phyloP scores from a whole-genome alignment of 805 yeast species.

The Saturnispora quitensis region DNA sequence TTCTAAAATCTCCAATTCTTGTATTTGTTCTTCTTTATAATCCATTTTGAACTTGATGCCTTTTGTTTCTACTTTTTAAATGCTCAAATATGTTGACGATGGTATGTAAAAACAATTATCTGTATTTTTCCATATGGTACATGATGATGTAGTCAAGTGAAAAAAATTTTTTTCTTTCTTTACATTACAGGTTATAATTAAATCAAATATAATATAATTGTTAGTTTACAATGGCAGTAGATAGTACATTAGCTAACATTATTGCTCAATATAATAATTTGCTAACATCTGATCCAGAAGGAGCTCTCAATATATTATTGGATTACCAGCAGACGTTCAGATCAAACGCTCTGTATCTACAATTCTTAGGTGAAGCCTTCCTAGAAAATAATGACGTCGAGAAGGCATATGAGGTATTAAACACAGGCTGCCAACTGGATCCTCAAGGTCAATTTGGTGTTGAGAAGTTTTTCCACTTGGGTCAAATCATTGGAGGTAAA shows the following conservation, averaged over 20 bases:
- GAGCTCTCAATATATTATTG: constrained; percentile 42
- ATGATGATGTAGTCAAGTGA: neutral
- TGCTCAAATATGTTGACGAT: neutral
- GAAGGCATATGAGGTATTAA: constrained; percentile 57
- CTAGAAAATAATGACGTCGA: constrained; percentile 77
- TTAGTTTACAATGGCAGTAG: constrained; percentile 1
- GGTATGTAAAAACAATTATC: neutral
- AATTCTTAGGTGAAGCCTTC: constrained; percentile 63
- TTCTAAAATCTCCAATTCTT: constrained; percentile 83
- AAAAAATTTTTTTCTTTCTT: neutral
- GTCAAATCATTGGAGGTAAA: constrained; percentile 79
- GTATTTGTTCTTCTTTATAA: constrained; percentile 68
- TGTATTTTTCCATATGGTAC: neutral
- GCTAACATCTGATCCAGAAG: constrained; percentile 38
- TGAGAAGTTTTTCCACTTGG: constrained; percentile 82
- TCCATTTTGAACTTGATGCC: constrained; percentile 7
- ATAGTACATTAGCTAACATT: constrained; percentile 3
- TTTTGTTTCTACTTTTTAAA: neutral
- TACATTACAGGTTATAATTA: neutral
- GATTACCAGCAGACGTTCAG: constrained; percentile 29
- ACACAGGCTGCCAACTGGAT: constrained; percentile 58
- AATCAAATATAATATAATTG: neutral
- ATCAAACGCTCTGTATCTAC: constrained; percentile 38
- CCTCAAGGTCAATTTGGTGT: constrained; percentile 55
- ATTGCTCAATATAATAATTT: constrained; percentile 23